Evolutionary conservation across 768 basidiomycete genomes (phyloP).

Genomic region (Mycena venus): DNA sequence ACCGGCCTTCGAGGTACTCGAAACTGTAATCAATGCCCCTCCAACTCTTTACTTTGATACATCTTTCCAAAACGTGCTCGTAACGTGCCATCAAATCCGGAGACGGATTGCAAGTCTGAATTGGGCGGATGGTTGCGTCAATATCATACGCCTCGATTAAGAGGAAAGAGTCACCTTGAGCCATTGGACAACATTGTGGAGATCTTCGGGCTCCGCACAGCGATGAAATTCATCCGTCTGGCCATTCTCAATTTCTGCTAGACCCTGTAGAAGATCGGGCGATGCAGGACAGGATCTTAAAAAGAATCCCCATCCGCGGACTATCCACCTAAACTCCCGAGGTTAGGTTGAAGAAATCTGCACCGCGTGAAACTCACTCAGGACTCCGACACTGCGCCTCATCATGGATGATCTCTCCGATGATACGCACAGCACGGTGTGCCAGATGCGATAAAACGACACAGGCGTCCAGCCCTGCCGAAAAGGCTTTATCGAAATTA

Average conservation of each 20-base stretch:
- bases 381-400: neutral
- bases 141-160: too few species aligned
- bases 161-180: neutral
- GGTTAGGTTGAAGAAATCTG: neutral
- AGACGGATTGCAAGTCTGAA: too few species aligned
- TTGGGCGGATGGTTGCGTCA: too few species aligned
- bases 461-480: too few species aligned
- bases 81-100: too few species aligned
- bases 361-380: neutral
- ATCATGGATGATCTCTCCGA: neutral
- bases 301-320: neutral
- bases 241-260: neutral
- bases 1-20: too few species aligned
- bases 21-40: too few species aligned
- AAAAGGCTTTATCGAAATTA: too few species aligned
- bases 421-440: neutral
- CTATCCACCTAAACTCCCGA: neutral
- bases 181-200: neutral
- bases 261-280: neutral
- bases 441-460: too few species aligned
- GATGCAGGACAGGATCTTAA: neutral
- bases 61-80: too few species aligned
- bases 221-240: too few species aligned
- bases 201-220: neutral
- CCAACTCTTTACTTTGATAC: too few species aligned